Base-by-base conservation (phyloP, 2,329 filamentous ascomycete species). In the Cylindrodendrum hubeiense region DNA sequence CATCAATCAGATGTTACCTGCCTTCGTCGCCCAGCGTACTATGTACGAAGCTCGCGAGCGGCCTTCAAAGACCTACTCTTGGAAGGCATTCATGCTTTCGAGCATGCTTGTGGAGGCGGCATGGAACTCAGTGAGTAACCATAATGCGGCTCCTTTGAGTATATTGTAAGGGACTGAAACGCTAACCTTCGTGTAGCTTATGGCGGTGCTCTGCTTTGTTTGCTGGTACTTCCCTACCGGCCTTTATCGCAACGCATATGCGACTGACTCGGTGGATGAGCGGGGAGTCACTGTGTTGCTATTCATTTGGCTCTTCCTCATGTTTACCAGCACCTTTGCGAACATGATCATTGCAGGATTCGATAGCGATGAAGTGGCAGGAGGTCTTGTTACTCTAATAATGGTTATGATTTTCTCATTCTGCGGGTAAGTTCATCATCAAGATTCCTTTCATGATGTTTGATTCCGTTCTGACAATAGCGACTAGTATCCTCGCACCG, bases 171-270 rank as follows among this genome's bases (percentile, higher is more conserved):
- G 26, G 17, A 24, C 10, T 19, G 10, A 5, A n/a, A 28, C 5
- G 19, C 34, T n/a, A 24, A 53, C n/a, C 19, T 7, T 44, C 13
- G 24, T 15, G 13, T 17, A 66, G 52, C 26, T 50, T 1, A 62
- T 65, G 21, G 37, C 61, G 4, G 37, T 90, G 24, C 76, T 92
- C 60, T 85, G 90, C 71, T 92, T 84, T 79, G 80, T 89, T 67
- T 85, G 82, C 74, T 91, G 88, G 83, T 92, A 92, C 80, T 92
- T 89, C 75, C 89, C 90, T 4, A 86, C 91, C 60, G 88, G 88
- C 2, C 81, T 90, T 19, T 87, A 89, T 75, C 79, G 80, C 54
- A 90, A 90, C 71, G 87, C 88, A 1, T 77, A 83, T 28, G 80
- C 82, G 9, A 85, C 85, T 7, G 79, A 85, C 66, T 81, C 87